Conservation (phyloP, 495 filamentous ascomycete genomes). For the Platismatia glauca region DNA sequence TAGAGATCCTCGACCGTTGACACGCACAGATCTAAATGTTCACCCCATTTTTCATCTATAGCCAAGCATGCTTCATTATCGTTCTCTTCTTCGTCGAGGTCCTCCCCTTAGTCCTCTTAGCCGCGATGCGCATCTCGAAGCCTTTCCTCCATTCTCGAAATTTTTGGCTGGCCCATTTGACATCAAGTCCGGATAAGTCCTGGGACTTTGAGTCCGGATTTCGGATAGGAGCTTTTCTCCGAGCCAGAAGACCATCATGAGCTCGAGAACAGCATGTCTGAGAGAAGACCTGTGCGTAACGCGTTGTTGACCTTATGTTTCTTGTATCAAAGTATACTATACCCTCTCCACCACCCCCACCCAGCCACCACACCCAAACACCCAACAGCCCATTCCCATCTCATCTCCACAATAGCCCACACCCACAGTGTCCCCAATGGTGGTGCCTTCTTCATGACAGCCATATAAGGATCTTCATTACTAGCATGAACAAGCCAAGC, state of each 20-base stretch:
- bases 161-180: background rate
- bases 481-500: conserved; percentile 72
- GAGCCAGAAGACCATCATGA: background rate
- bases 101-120: too few species aligned
- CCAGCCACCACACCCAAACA: conserved; percentile 50
- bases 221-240: too few species aligned
- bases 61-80: background rate
- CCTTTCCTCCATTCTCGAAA: background rate
- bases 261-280: background rate
- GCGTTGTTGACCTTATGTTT: background rate
- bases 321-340: conserved; percentile 29
- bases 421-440: conserved; percentile 87
- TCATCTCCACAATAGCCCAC: conserved; percentile 84
- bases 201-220: background rate
- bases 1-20: too few species aligned
- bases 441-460: conserved; percentile 85
- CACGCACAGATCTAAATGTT: background rate
- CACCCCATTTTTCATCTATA: background rate
- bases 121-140: background rate
- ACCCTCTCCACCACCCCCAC: conserved; percentile 68
- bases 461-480: conserved; percentile 70
- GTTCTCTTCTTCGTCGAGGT: too few species aligned
- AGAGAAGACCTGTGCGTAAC: background rate
- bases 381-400: conserved; percentile 54
- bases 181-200: background rate